Evolutionary conservation across 2,329 filamentous ascomycete species (phyloP).

Genomic region (Fusarium stilboides): DNA sequence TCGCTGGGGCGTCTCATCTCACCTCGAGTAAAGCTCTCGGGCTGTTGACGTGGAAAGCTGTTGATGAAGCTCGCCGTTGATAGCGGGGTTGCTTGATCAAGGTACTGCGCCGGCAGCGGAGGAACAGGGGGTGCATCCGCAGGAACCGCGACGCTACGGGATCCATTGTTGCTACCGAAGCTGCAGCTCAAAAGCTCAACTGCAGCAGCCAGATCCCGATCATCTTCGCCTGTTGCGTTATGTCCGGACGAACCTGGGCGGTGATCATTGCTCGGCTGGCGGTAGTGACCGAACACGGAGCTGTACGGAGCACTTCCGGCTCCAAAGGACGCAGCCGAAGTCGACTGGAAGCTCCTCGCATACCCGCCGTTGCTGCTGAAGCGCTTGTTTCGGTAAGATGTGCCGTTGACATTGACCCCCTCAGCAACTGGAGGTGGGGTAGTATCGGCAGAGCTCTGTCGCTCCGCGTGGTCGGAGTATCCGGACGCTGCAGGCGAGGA

Average conservation of each 20-base stretch:
- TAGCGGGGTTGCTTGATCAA: constrained; percentile 72
- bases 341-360: constrained; percentile 87
- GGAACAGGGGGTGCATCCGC: constrained; percentile 89
- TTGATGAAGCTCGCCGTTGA: constrained; percentile 74
- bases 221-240: constrained; percentile 83
- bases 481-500: constrained; percentile 85
- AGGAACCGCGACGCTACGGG: constrained; percentile 74
- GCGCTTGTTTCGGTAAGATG: constrained; percentile 70
- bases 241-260: constrained; percentile 85
- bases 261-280: constrained; percentile 81
- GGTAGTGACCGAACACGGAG: constrained; percentile 71
- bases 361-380: constrained; percentile 71
- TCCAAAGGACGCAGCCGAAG: constrained; percentile 66
- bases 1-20: constrained; percentile 65
- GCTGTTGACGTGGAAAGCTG: constrained; percentile 73
- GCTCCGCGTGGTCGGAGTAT: constrained; percentile 83
- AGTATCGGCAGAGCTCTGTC: constrained; percentile 89
- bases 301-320: constrained; percentile 64
- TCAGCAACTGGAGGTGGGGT: constrained; percentile 89
- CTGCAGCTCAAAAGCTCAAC: constrained; percentile 93
- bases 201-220: constrained; percentile 89
- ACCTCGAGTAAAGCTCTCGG: constrained; percentile 76
- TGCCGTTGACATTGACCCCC: constrained; percentile 68
- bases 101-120: constrained; percentile 84
- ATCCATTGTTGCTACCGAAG: constrained; percentile 82